A percentile compares a stretch with the other conserved stretches of the same genome.
Conservation (phyloP, 371 early-diverging fungal species). For the Lichtheimia corymbifera region DNA sequence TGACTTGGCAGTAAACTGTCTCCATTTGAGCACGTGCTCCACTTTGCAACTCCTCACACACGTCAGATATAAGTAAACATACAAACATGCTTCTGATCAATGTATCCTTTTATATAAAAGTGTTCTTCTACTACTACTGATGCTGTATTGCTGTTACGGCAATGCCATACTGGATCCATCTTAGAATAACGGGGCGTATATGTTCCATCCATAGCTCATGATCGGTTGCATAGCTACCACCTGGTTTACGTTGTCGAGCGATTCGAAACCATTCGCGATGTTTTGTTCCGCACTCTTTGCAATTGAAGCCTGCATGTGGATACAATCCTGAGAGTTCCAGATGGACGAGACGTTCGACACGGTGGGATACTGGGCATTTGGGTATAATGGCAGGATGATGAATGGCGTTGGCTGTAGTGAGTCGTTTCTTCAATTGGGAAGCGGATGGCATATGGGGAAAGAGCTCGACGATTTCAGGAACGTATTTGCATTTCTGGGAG, state of each 20-base stretch:
- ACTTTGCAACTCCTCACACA: no score
- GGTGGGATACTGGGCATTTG: slow-evolving; percentile 48
- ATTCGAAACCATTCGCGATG: slow-evolving; percentile 57
- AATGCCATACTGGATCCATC: slow-evolving; percentile 40
- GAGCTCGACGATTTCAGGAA: slow-evolving; percentile 47
- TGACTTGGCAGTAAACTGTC: no score
- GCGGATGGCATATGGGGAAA: slow-evolving; percentile 35
- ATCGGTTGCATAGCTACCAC: slow-evolving; percentile 22
- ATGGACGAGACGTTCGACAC: slow-evolving; percentile 58
- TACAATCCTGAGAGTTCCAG: slow-evolving; percentile 44
- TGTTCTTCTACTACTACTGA: no score
- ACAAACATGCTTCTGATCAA: no score
- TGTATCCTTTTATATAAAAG: no score
- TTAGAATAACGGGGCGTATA: slow-evolving; percentile 31
- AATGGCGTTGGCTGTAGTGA: neutral
- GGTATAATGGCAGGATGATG: slow-evolving; percentile 5
- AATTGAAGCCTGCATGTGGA: slow-evolving; percentile 26
- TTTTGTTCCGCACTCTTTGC: slow-evolving; percentile 35
- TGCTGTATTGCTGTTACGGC: slow-evolving; percentile 18
- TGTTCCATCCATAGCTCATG: slow-evolving; percentile 24
- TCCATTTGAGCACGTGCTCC: no score
- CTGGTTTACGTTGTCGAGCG: neutral
- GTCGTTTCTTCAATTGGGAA: slow-evolving; percentile 14
- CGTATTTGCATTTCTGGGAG: slow-evolving; percentile 40
- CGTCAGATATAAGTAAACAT: no score